Base-by-base conservation (phyloP, 805 yeast species). In the Cyberlindnera mycetangii region DNA sequence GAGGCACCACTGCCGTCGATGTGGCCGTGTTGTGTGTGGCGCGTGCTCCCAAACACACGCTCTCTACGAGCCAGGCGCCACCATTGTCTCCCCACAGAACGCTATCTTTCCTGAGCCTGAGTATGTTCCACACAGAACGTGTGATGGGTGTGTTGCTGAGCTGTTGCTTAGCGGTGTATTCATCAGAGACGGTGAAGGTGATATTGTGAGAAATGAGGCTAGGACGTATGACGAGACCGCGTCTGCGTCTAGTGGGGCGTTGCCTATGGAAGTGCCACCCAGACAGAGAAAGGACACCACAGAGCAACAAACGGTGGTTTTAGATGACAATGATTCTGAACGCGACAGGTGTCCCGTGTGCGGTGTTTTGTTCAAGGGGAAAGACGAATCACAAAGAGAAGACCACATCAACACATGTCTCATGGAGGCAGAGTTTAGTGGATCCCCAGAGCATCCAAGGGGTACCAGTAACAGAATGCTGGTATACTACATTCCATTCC, bases 11-110 rank as follows among this genome's bases (percentile, higher is more conserved):
- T 88, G 96, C 62, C 71, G 93, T 41, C 71, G 67, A 47, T 88
- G 96, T 66, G 96, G 96, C 3, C 69, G 79, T 27, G 83, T 89
- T 0, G 86, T 83, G 15, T 88, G 96, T 63, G 83, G 79, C 24
- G 55, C 60, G 32, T 88, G 96, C 56, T 81, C 92, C 7, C 59
- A 67, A 8, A 70, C 75, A 18, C 62, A 65, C 33, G 70, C 78
- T 7, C 68, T 71, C 27, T 85, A 82, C 58, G 70, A 81, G 36
- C 78, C 85, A 10, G 73, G 77, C 33, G 76, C 85, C 0, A 69
- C 73, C 50, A 78, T 83, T 8, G 83, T 79, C 3, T 64, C 72
- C 3, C 78, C 83, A 0, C 79, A 81, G 6, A 67, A 70, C 17
- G 73, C 71, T 49, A 62, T 70, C 3, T 70, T 68, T 37, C 60